Conservation (phyloP, 2,329 filamentous ascomycete species). For the Diplodia corticola region DNA sequence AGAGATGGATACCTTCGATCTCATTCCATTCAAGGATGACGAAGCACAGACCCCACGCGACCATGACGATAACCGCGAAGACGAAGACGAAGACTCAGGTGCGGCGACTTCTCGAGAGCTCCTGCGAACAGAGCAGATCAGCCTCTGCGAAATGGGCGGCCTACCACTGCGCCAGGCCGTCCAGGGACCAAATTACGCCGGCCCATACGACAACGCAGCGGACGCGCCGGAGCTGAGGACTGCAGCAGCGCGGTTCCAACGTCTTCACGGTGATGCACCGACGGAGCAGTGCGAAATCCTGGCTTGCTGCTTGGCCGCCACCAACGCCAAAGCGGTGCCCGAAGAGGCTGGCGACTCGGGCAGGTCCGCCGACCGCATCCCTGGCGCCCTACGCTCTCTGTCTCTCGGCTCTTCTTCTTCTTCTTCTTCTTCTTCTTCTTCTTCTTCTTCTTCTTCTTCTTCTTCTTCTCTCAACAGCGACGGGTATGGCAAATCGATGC, state of each 20-base stretch:
- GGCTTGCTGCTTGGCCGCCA: constrained; percentile 34
- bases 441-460: constrained; percentile 23
- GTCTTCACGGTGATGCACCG: constrained; percentile 25
- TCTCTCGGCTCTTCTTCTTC: constrained; percentile 15
- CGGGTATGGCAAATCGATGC: background rate
- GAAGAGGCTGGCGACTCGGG: constrained; percentile 44
- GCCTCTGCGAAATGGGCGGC: constrained; percentile 41
- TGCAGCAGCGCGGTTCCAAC: constrained; percentile 38
- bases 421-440: constrained; percentile 24
- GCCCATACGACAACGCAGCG: constrained; percentile 37
- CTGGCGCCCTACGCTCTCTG: constrained; percentile 34
- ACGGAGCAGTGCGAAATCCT: constrained; percentile 31
- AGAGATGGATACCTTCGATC: constrained; percentile 34
- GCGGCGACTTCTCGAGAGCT: constrained; percentile 32
- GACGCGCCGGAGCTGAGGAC: constrained; percentile 32
- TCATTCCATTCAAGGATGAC: constrained; percentile 19
- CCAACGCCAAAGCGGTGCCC: constrained; percentile 32
- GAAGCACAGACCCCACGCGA: background rate
- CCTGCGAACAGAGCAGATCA: constrained; percentile 37
- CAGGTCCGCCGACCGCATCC: constrained; percentile 45
- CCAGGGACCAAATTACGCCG: constrained; percentile 46
- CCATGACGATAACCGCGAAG: background rate
- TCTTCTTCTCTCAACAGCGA: background rate
- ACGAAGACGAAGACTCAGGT: constrained; percentile 30
- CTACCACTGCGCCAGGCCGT: constrained; percentile 48